These are phyloP conservation scores for Annona squamosa DNA, from an alignment of 164 flowering plant species.

Conservation along the genomic window DNA sequence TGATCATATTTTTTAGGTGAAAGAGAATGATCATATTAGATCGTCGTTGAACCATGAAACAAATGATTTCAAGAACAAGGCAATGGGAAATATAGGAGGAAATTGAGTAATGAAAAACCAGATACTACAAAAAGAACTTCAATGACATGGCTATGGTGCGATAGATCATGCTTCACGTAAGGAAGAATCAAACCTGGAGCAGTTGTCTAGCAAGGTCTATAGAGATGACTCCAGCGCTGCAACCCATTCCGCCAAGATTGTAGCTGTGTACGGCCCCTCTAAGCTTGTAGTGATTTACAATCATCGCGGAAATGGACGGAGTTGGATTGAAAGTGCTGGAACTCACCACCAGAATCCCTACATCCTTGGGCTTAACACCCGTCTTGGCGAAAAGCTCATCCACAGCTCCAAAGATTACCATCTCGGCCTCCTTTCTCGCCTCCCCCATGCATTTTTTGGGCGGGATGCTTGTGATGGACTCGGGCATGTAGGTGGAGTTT, in stretches of 20 bases:
- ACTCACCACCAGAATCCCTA: slow-evolving; percentile 52
- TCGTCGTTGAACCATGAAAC: too few species aligned
- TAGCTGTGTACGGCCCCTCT: slow-evolving; percentile 57
- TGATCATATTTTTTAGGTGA: too few species aligned
- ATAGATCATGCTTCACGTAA: too few species aligned
- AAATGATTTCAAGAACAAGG: too few species aligned
- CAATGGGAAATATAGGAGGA: too few species aligned
- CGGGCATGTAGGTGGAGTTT: slow-evolving; percentile 55
- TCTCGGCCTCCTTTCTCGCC: slow-evolving; percentile 63
- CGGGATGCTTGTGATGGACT: slow-evolving; percentile 53
- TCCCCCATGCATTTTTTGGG: slow-evolving; percentile 68
- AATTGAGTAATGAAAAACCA: background rate
- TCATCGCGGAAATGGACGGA: slow-evolving; percentile 70
- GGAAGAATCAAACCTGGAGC: slow-evolving; percentile 32
- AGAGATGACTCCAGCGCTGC: slow-evolving; percentile 69
- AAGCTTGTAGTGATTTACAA: slow-evolving; percentile 69
- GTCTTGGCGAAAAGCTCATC: slow-evolving; percentile 57
- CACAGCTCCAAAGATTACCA: slow-evolving; percentile 68
- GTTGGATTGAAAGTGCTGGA: slow-evolving; percentile 65
- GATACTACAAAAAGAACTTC: too few species aligned
- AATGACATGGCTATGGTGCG: too few species aligned
- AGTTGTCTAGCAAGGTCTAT: slow-evolving; percentile 71
- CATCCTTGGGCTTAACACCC: slow-evolving; percentile 47
- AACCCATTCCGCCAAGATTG: slow-evolving; percentile 72
- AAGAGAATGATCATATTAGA: too few species aligned